Base-by-base conservation (phyloP, 140 eudicot genomes). In the Cichorium intybus region DNA sequence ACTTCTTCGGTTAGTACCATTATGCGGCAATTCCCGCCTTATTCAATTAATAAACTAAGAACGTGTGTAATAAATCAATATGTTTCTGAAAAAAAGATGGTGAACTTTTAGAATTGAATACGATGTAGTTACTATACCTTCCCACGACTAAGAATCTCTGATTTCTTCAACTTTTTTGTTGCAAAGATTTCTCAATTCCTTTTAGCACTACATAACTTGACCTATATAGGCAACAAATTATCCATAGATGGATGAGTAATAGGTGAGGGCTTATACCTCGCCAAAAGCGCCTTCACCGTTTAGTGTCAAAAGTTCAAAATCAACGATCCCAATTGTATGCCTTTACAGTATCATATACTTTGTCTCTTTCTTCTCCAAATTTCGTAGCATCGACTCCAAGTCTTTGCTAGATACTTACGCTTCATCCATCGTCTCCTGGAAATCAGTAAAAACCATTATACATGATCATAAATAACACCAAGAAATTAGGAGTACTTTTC, bases 251-350 rank as follows among this genome's bases (percentile, higher is more conserved):
- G 21, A 48, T 8, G 24, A 27, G 14, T 10, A 51, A 39, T 0
- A 51, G 28, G 43, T 67, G 11, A 37, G 24, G 15, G 49, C 5
- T 18, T n/a, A 21, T 79, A 90, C 97, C 97, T 90, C 97, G 21
- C 97, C 97, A 70, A 90, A 90, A 60, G 97, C 97, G 16, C 97
- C 97, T 84, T 80, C 84, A 56, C 95, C 97, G 39, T 87, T 90
- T 64, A 90, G 75, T 6, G 97, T 87, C 77, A 87, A 77, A 60
- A 72, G 97, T 76, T 90, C 95, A 50, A 90, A 90, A 68, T 90
- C 97, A 73, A 87, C 97, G 63, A 90, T 84, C 53, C 97, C 95
- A 37, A 90, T 85, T 67, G 87, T 90, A 69, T 90, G 97, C 86
- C 97, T 82, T 65, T 90, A 94, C 82, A 87, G 80, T 51, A 95